Conservation (phyloP, 169 alveolate genomes). For the Plasmodium fragile region DNA sequence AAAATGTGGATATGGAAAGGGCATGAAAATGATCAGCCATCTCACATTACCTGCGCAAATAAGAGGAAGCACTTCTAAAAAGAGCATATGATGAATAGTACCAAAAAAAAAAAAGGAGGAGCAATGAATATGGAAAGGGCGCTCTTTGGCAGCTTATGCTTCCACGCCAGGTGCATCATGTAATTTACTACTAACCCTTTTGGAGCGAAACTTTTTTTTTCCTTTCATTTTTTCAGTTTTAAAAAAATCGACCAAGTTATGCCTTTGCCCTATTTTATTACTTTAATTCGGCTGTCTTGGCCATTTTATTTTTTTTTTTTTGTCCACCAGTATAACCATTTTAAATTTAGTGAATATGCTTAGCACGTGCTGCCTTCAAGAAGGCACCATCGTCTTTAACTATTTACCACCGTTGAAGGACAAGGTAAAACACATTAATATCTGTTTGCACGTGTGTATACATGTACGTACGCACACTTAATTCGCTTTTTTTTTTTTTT, state of each 20-base stretch:
- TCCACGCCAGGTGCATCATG: not conserved
- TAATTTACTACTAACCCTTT: not conserved
- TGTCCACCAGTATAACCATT: not conserved
- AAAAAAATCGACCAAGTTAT: not conserved
- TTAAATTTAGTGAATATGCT: not conserved
- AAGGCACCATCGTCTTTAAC: not conserved
- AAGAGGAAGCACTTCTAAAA: not conserved
- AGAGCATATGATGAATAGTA: not conserved
- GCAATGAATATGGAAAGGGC: not conserved
- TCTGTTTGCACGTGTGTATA: not conserved
- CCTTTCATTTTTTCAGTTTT: not conserved
- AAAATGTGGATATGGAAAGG: constrained; percentile 77
- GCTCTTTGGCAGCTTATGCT: not conserved
- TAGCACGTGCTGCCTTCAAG: not conserved
- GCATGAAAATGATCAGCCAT: not conserved
- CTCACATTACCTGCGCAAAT: not conserved
- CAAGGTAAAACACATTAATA: not conserved
- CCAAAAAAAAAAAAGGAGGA: not conserved
- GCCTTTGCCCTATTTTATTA: not conserved
- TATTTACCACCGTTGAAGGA: not conserved
- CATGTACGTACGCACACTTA: constrained; percentile 1
- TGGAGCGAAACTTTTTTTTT: not conserved
- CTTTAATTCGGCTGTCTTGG: not conserved
- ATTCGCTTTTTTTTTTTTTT: not conserved
- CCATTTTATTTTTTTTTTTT: not conserved